Percentiles rank a stretch among this genome's conserved stretches.
Conservation (phyloP, 2,329 filamentous ascomycete genomes). For the Cladophialophora exuberans region DNA sequence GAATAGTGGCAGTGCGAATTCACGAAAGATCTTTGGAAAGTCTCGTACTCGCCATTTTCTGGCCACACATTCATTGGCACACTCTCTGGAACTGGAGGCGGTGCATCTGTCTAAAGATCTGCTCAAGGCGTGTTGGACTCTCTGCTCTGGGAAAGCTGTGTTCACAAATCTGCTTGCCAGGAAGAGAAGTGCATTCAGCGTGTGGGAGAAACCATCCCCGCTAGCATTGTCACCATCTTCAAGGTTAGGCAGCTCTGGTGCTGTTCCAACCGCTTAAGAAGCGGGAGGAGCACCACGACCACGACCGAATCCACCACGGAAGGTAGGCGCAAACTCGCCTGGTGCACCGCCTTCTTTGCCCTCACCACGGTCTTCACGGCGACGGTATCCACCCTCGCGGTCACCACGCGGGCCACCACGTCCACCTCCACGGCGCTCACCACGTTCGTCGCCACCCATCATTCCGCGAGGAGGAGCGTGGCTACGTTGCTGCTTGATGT, state of each 20-base stretch:
- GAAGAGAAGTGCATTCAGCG: too few relatives aligned
- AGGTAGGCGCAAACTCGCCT: conserved; percentile 88
- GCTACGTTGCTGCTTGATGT: conserved; percentile 99
- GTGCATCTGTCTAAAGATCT: too few relatives aligned
- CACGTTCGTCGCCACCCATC: conserved; percentile 80
- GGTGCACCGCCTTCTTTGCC: conserved; percentile 91
- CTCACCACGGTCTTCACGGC: conserved; percentile 76
- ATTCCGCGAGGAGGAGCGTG: conserved; percentile 98
- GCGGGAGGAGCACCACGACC: conserved; percentile 75
- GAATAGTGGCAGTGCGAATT: neutral
- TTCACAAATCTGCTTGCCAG: neutral
- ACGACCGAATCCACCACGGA: conserved; percentile 90
- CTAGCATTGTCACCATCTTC: too few relatives aligned
- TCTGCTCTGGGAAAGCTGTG: too few relatives aligned
- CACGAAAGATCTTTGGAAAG: neutral
- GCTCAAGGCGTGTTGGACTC: neutral
- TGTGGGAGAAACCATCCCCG: too few relatives aligned
- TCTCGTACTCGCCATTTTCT: neutral
- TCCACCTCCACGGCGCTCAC: conserved; percentile 81
- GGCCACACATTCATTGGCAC: too few relatives aligned
- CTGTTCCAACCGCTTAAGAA: conserved; percentile 8
- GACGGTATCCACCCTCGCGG: conserved; percentile 87
- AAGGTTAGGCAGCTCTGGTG: neutral
- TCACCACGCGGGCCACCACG: conserved; percentile 77
- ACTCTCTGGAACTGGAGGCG: too few relatives aligned